Percentiles rank a stretch among this genome's conserved stretches.
These are phyloP conservation scores for Delonix regia DNA, from an alignment of 306 rosid genomes.

Conservation along the genomic window DNA sequence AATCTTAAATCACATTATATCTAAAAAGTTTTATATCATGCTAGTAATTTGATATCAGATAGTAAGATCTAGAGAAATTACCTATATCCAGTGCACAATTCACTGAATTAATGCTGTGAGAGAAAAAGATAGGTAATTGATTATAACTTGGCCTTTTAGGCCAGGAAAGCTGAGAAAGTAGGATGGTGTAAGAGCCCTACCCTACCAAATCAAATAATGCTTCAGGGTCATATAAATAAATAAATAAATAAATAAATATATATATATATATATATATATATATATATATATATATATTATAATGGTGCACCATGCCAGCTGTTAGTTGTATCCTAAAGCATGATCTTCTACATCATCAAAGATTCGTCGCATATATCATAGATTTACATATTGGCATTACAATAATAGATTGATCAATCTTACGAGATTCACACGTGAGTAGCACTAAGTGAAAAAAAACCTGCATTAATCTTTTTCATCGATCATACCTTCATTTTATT, in stretches of 20 bases:
- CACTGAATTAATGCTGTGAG: neutral
- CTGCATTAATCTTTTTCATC: neutral
- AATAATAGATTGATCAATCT: slow-evolving; percentile 22
- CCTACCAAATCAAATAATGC: slow-evolving; percentile 37
- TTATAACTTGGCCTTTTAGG: slow-evolving; percentile 11
- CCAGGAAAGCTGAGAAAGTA: neutral
- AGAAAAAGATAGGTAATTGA: slow-evolving; percentile 8
- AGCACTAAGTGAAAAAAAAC: neutral
- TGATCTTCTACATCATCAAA: slow-evolving; percentile 20
- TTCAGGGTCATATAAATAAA: neutral
- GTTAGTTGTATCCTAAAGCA: slow-evolving; percentile 10
- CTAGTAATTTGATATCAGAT: neutral
- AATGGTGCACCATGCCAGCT: neutral
- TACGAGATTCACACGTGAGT: slow-evolving; percentile 29
- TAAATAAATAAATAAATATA: neutral
- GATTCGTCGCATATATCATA: slow-evolving; percentile 23
- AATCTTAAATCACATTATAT: no score
- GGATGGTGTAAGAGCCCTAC: slow-evolving; percentile 30
- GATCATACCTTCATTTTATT: neutral
- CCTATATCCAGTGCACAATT: neutral
- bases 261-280: neutral
- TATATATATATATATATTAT: neutral
- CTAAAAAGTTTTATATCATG: neutral
- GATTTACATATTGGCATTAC: slow-evolving; percentile 24
- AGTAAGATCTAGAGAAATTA: neutral